Evolutionary conservation across 1,139 yeast species (phyloP), one percentile per base, ranked within the genome.

Genomic region (Scheffersomyces quercinus): DNA sequence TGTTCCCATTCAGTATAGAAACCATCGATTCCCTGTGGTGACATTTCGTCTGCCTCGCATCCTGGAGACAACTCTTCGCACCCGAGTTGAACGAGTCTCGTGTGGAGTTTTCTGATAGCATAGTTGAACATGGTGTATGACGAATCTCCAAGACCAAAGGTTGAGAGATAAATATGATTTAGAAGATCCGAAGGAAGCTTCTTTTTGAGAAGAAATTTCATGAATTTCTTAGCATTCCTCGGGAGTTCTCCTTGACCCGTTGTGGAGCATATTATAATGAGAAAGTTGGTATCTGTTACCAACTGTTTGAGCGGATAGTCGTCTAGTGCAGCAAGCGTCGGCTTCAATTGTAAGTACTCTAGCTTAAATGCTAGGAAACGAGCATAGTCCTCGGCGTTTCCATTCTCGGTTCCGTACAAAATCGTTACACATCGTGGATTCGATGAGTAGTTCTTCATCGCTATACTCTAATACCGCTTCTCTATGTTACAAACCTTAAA

Each of bases 171-270:
- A 11, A 88, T 57, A 57, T 85, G 88, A 46, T 76, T 75, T 35
- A 91, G 68, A 37, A 89, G 67, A 55, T 82, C 82, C 1, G 52
- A 35, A 0, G 96, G 93, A 7, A 93, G 75, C 51, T 81, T 83
- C 58, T 76, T 81, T 56, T 80, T 79, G 47, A 89, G 76, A 50
- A 93, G 63, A 47, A 85, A 82, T 52, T 77, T 75, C 95, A 96
- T 87, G 50, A 91, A 80, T 44, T 74, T 75, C 49, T 75, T 71
- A 2, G 87, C 85, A 59, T 89, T 88, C 39, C 87, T 65, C 0
- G 99, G 99, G 29, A 93, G 64, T 51, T 87, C 97, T 13, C 99
- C 99, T 62, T 93, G 98, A 3, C 98, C 99, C 0, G 96, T 86
- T 0, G 99, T 93, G 1, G 97, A 84, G 57, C 95, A 86, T 5